A percentile compares a stretch with the other conserved stretches of the same genome.
These are phyloP conservation scores for Mortierella claussenii DNA, from an alignment of 192 early-diverging fungal genomes.

Conservation along the genomic window DNA sequence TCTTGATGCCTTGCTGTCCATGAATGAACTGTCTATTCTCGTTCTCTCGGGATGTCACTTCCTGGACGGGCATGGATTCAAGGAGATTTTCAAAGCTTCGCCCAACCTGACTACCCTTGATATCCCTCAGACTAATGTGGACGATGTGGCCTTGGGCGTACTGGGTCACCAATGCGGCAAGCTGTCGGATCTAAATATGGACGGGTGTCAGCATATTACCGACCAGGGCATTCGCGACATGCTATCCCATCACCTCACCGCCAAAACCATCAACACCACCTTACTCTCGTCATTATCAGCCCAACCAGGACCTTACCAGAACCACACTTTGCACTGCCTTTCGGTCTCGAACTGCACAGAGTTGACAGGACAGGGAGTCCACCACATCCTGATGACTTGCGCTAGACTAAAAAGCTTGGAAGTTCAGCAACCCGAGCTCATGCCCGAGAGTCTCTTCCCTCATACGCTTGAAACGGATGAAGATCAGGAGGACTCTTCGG, in stretches of 20 bases:
- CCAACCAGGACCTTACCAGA: conserved; percentile 14
- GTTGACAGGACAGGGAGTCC: conserved; percentile 42
- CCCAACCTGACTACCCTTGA: conserved; percentile 19
- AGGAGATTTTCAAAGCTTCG: conserved; percentile 36
- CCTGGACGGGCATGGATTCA: conserved; percentile 44
- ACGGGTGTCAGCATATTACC: conserved; percentile 40
- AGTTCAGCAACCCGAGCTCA: conserved; percentile 46
- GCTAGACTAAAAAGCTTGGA: conserved; percentile 33
- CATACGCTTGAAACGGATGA: conserved; percentile 32
- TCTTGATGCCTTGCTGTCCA: not conserved
- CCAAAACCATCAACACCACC: not conserved
- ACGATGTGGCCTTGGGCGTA: conserved; percentile 19
- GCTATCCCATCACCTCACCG: conserved; percentile 18
- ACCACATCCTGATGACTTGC: conserved; percentile 38
- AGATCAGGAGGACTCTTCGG: not conserved
- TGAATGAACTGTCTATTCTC: conserved; percentile 12
- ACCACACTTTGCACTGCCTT: conserved; percentile 18
- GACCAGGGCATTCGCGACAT: conserved; percentile 46
- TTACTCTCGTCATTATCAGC: not conserved
- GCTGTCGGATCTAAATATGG: conserved; percentile 18
- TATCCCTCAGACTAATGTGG: conserved; percentile 31
- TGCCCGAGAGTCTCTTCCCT: conserved; percentile 44
- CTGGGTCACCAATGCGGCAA: conserved; percentile 21
- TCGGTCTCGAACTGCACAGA: conserved; percentile 34
- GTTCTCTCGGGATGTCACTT: conserved; percentile 28